Evolutionary conservation across 306 rosid genomes (phyloP).

Genomic region (Datisca glomerata): DNA sequence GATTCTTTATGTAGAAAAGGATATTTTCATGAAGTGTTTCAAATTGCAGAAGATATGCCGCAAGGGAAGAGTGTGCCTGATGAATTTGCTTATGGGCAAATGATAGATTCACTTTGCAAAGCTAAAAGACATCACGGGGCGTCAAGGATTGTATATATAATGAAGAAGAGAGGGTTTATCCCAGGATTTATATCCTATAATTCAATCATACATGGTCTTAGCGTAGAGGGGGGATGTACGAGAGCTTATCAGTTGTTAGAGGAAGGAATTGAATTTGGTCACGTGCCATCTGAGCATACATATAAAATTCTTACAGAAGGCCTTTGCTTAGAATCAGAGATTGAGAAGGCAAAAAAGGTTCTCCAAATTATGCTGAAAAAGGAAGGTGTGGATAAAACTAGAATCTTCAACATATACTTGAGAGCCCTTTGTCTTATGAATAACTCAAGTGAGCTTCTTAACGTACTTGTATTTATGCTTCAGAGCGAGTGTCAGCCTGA

Average conservation of each 20-base stretch:
- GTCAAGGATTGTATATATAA: conserved; percentile 57
- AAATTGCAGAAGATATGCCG: conserved; percentile 57
- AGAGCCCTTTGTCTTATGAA: conserved; percentile 56
- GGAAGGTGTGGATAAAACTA: conserved; percentile 45
- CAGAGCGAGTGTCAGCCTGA: conserved; percentile 51
- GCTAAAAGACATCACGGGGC: conserved; percentile 56
- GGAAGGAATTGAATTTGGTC: conserved; percentile 58
- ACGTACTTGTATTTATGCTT: conserved; percentile 62
- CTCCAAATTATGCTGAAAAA: conserved; percentile 45
- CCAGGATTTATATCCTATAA: conserved; percentile 49
- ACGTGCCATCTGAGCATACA: conserved; percentile 46
- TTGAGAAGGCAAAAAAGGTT: conserved; percentile 50
- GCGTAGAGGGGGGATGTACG: conserved; percentile 70
- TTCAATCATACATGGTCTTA: conserved; percentile 61
- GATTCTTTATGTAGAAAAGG: conserved; percentile 60
- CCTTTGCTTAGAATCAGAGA: conserved; percentile 39
- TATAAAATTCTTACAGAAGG: conserved; percentile 55
- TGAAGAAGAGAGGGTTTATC: conserved; percentile 52
- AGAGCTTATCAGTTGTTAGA: conserved; percentile 69
- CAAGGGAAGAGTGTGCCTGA: conserved; percentile 31
- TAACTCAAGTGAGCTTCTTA: conserved; percentile 64
- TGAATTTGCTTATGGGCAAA: conserved; percentile 51
- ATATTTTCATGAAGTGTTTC: conserved; percentile 46
- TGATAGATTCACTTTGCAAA: conserved; percentile 85
- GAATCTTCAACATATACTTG: conserved; percentile 68